Evolutionary conservation across 2,329 filamentous ascomycete genomes (phyloP).

Genomic region (Grosmannia penicillata): DNA sequence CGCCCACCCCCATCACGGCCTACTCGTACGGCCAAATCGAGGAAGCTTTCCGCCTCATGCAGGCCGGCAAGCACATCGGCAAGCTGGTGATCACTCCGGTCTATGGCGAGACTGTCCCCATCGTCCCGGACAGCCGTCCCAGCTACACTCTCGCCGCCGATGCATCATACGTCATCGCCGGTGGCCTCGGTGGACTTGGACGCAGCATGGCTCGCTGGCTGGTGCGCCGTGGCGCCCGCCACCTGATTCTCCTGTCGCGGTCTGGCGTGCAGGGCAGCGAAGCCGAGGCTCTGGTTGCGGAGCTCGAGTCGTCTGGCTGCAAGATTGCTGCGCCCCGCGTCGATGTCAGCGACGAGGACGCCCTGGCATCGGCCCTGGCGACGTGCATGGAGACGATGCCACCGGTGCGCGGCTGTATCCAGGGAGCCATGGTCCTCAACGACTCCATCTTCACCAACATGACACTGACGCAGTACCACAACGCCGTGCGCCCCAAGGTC

Average conservation of each 20-base stretch:
- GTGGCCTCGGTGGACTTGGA: constrained; percentile 23
- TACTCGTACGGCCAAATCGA: constrained; percentile 16
- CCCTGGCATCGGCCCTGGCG: not conserved
- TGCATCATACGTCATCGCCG: constrained; percentile 20
- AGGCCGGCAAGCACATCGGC: constrained; percentile 2
- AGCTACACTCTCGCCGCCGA: not conserved
- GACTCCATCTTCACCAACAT: constrained; percentile 6
- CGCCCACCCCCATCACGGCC: not conserved
- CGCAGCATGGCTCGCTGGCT: constrained; percentile 18
- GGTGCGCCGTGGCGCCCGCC: constrained; percentile 12
- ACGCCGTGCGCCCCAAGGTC: constrained; percentile 8
- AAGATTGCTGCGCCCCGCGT: not conserved
- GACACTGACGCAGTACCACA: constrained; percentile 2
- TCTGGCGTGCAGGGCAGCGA: constrained; percentile 4
- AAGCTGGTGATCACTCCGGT: constrained; percentile 1
- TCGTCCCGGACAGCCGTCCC: not conserved
- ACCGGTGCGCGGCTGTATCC: constrained; percentile 26
- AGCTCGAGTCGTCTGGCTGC: not conserved
- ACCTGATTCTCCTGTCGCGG: constrained; percentile 17
- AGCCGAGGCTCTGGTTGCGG: not conserved
- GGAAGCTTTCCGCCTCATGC: constrained; percentile 7
- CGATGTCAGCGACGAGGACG: not conserved
- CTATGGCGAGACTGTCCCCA: constrained; percentile 1
- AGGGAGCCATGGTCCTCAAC: constrained; percentile 25
- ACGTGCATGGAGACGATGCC: constrained; percentile 3